Conservation (phyloP, 768 basidiomycete species). For the Sarcomyxa edulis region DNA sequence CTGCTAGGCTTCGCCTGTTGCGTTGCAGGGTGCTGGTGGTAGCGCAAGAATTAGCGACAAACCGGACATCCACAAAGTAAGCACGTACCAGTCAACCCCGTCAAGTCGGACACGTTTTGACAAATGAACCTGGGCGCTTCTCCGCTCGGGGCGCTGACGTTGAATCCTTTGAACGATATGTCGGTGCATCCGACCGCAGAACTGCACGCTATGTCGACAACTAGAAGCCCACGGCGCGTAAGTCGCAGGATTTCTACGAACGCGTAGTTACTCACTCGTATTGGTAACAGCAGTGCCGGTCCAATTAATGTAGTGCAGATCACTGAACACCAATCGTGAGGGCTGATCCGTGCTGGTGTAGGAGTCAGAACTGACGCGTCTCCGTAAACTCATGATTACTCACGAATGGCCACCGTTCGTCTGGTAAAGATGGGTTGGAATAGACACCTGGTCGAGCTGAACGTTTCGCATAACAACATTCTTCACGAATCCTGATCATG, state of each 20-base stretch:
- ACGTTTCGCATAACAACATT: slow-evolving; percentile 40
- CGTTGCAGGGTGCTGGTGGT: slow-evolving; percentile 23
- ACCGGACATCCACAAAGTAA: background rate
- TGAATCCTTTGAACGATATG: slow-evolving; percentile 35
- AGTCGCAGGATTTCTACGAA: background rate
- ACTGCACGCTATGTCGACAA: slow-evolving; percentile 48
- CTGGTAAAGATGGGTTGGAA: slow-evolving; percentile 44
- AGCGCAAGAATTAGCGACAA: no score
- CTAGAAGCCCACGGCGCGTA: slow-evolving; percentile 15
- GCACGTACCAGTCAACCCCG: slow-evolving; percentile 29
- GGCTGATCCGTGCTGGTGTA: slow-evolving; percentile 40
- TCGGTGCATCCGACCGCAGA: slow-evolving; percentile 39
- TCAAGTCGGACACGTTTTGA: slow-evolving; percentile 36
- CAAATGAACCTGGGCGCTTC: slow-evolving; percentile 35
- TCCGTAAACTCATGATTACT: slow-evolving; percentile 7
- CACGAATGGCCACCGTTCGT: slow-evolving; percentile 45
- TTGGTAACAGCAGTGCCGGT: slow-evolving; percentile 39
- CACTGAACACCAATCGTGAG: slow-evolving; percentile 40
- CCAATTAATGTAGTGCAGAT: slow-evolving; percentile 41
- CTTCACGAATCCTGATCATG: slow-evolving; percentile 32
- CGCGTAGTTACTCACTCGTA: slow-evolving; percentile 23
- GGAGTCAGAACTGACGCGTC: background rate
- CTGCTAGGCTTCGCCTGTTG: slow-evolving; percentile 12
- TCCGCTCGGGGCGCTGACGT: slow-evolving; percentile 31
- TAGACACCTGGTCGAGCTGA: slow-evolving; percentile 38